Percentiles rank a stretch among this genome's conserved stretches.
phyloP scores from a whole-genome alignment of 768 basidiomycete genomes.

The Macrolepiota albuminosa region DNA sequence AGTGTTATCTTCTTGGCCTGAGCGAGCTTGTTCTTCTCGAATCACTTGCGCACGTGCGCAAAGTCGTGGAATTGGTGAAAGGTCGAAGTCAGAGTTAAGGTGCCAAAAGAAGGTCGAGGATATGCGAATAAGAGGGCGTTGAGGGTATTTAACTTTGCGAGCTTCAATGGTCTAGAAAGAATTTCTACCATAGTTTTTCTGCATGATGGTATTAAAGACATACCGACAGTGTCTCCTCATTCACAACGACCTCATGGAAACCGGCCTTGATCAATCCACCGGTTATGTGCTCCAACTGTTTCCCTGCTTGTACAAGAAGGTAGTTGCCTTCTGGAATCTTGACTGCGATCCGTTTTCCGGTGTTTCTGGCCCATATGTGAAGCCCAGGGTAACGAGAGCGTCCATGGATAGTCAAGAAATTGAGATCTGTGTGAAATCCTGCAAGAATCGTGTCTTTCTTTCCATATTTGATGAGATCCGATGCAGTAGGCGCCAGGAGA shows the following conservation, averaged over 20 bases:
- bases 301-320: slow-evolving; percentile 92
- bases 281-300: slow-evolving; percentile 86
- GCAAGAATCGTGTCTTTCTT: slow-evolving; percentile 81
- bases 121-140: slow-evolving; percentile 90
- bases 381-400: slow-evolving; percentile 84
- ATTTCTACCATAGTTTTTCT: neutral
- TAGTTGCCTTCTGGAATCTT: slow-evolving; percentile 78
- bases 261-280: slow-evolving; percentile 89
- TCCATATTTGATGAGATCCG: slow-evolving; percentile 79
- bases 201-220: slow-evolving; percentile 13
- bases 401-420: slow-evolving; percentile 90
- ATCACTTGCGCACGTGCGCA: slow-evolving; percentile 40
- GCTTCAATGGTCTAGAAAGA: slow-evolving; percentile 46
- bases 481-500: slow-evolving; percentile 90
- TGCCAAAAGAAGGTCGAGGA: slow-evolving; percentile 98
- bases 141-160: slow-evolving; percentile 52
- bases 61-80: slow-evolving; percentile 60
- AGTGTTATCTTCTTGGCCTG: slow-evolving; percentile 36
- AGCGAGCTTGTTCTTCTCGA: slow-evolving; percentile 33
- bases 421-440: slow-evolving; percentile 93
- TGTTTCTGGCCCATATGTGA: slow-evolving; percentile 93
- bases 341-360: slow-evolving; percentile 85
- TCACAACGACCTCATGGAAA: slow-evolving; percentile 93
- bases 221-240: slow-evolving; percentile 69
- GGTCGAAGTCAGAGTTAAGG: slow-evolving; percentile 77